Percentiles rank a stretch among this genome's conserved stretches.
Conservation (phyloP, 2,329 filamentous ascomycete genomes). For the Domatiomyces catenatus region DNA sequence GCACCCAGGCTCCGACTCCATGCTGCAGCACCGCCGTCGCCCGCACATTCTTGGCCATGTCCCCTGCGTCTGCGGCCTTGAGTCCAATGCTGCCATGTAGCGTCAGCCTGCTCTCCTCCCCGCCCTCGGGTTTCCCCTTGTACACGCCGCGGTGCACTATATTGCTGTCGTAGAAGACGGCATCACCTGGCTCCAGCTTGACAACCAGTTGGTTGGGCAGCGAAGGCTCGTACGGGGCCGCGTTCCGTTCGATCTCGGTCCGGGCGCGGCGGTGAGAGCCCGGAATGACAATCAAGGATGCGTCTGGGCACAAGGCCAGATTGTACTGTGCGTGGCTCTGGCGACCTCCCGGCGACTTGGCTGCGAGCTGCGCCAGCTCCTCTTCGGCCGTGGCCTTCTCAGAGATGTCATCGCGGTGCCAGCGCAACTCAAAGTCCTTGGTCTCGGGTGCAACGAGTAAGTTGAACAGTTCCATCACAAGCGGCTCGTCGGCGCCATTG, state of each 20-base stretch:
- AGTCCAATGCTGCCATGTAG: slow-evolving; percentile 29
- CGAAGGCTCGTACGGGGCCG: slow-evolving; percentile 46
- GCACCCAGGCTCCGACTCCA: slow-evolving; percentile 31
- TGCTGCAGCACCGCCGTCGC: slow-evolving; percentile 32
- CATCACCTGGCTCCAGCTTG: slow-evolving; percentile 54
- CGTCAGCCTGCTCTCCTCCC: slow-evolving; percentile 26
- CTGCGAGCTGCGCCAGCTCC: slow-evolving; percentile 45
- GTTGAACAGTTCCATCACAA: slow-evolving; percentile 83
- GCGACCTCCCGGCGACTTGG: slow-evolving; percentile 33
- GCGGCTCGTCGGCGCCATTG: slow-evolving; percentile 36
- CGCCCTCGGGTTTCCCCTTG: slow-evolving; percentile 23
- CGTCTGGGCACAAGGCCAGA: slow-evolving; percentile 61
- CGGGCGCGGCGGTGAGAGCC: slow-evolving; percentile 58
- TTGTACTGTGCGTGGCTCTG: slow-evolving; percentile 78
- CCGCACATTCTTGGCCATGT: slow-evolving; percentile 19
- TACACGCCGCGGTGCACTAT: slow-evolving; percentile 45
- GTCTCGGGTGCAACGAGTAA: slow-evolving; percentile 58
- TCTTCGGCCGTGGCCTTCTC: slow-evolving; percentile 50
- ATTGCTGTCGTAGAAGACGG: slow-evolving; percentile 82
- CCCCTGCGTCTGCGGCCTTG: slow-evolving; percentile 12
- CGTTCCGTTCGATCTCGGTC: slow-evolving; percentile 52
- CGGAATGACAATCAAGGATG: slow-evolving; percentile 59
- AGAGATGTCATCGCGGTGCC: slow-evolving; percentile 75
- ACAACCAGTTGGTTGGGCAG: slow-evolving; percentile 54
- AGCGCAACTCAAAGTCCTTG: slow-evolving; percentile 55